These are phyloP conservation scores for Colletotrichum destructivum DNA, from an alignment of 2,329 filamentous ascomycete species.

Conservation along the genomic window DNA sequence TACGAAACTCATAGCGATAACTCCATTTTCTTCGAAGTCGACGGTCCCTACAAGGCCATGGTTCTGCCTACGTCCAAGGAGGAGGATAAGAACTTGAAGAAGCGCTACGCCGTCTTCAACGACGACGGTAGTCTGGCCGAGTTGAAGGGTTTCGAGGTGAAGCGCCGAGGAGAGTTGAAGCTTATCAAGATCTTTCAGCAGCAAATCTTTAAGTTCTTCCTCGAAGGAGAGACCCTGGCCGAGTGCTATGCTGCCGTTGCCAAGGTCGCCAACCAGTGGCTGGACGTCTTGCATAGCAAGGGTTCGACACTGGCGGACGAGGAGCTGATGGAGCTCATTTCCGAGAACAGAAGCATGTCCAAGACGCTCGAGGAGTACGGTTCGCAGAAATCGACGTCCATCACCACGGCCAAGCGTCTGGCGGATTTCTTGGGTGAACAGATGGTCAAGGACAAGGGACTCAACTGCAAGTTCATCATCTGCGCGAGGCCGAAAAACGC, in stretches of 20 bases:
- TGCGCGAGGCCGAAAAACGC: slow-evolving; percentile 88
- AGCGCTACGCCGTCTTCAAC: slow-evolving; percentile 99
- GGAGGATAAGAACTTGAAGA: slow-evolving; percentile 99
- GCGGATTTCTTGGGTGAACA: slow-evolving; percentile 97
- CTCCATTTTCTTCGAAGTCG: slow-evolving; percentile 99
- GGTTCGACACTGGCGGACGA: slow-evolving; percentile 94
- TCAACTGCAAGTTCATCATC: slow-evolving; percentile 99
- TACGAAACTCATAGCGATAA: slow-evolving; percentile 99
- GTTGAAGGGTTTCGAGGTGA: slow-evolving; percentile 97
- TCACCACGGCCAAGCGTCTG: slow-evolving; percentile 94
- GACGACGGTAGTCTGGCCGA: slow-evolving; percentile 96
- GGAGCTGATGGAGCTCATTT: slow-evolving; percentile 99
- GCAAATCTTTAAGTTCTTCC: slow-evolving; percentile 99
- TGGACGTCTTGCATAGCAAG: slow-evolving; percentile 92
- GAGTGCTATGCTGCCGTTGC: slow-evolving; percentile 95
- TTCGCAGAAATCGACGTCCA: slow-evolving; percentile 96
- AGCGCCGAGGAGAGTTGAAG: slow-evolving; percentile 96
- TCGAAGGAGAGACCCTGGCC: slow-evolving; percentile 88
- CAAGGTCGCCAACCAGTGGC: slow-evolving; percentile 95
- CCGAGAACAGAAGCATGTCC: slow-evolving; percentile 97
- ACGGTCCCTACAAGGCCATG: slow-evolving; percentile 98
- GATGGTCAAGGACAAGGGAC: slow-evolving; percentile 98
- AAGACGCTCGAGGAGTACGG: slow-evolving; percentile 98
- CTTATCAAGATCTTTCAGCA: slow-evolving; percentile 99
- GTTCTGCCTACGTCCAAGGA: slow-evolving; percentile 97